phyloP scores from a whole-genome alignment of 129 eudicot genomes.

The Flaveria trinervia region DNA sequence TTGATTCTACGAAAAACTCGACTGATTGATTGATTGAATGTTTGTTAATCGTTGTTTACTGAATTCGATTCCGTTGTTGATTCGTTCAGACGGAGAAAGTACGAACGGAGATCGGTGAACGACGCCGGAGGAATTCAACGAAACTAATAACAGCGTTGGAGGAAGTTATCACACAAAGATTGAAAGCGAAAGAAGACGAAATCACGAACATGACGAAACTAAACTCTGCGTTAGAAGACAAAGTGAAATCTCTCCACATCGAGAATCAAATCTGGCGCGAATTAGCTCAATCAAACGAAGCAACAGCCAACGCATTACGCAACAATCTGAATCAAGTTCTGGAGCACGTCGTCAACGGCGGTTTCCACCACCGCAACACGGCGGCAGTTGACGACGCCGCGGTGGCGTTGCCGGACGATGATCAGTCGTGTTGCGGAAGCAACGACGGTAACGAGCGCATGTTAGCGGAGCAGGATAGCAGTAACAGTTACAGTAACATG shows the following conservation, averaged over 20 bases:
- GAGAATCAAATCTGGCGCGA: conserved; percentile 77
- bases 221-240: conserved; percentile 57
- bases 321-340: conserved; percentile 58
- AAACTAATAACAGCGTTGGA: neutral
- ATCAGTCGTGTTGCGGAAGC: conserved; percentile 72
- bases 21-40: neutral
- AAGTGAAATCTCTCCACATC: conserved; percentile 47
- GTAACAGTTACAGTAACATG: neutral
- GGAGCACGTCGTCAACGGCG: conserved; percentile 33
- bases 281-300: conserved; percentile 78
- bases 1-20: neutral
- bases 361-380: conserved; percentile 9
- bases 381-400: conserved; percentile 19
- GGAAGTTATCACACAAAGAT: conserved; percentile 18
- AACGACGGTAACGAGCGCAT: conserved; percentile 13
- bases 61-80: neutral
- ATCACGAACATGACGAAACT: conserved; percentile 49
- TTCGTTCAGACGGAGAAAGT: neutral
- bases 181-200: conserved; percentile 59
- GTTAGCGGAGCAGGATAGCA: conserved; percentile 18
- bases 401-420: conserved; percentile 39
- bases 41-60: neutral
- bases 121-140: neutral
- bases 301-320: conserved; percentile 63
- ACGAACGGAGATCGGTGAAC: neutral